These are phyloP conservation scores for Euphorbia tirucalli DNA, from an alignment of 345 rosid genomes.

Conservation along the genomic window DNA sequence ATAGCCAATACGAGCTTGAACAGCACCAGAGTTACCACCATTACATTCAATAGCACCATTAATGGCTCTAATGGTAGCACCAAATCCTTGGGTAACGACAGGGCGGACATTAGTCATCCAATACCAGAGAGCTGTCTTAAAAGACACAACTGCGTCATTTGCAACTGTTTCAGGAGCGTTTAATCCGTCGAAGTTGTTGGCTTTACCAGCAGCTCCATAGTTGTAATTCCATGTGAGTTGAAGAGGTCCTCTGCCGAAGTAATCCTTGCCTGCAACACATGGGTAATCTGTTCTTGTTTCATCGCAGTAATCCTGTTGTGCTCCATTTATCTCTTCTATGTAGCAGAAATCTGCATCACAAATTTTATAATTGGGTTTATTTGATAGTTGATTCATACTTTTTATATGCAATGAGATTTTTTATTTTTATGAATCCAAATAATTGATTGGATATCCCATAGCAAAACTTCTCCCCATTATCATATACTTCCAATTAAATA, in stretches of 20 bases:
- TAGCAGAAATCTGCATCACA: slow-evolving; percentile 48
- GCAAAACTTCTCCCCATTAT: too few species aligned
- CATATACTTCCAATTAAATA: too few species aligned
- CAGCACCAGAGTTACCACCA: slow-evolving; percentile 39
- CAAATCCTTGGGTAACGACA: slow-evolving; percentile 56
- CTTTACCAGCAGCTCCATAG: slow-evolving; percentile 59
- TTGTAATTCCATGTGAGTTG: slow-evolving; percentile 67
- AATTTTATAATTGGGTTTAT: too few species aligned
- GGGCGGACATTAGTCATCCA: slow-evolving; percentile 60
- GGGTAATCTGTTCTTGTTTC: slow-evolving; percentile 41
- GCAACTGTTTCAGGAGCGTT: slow-evolving; percentile 60
- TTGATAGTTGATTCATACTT: too few species aligned
- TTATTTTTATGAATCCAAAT: too few species aligned
- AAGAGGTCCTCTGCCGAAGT: slow-evolving; percentile 64
- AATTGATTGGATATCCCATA: too few species aligned
- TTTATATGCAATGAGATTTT: too few species aligned
- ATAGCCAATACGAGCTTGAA: slow-evolving; percentile 43
- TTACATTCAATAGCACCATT: slow-evolving; percentile 56
- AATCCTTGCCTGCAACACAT: slow-evolving; percentile 49
- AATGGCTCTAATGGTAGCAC: slow-evolving; percentile 62
- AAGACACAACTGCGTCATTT: slow-evolving; percentile 47
- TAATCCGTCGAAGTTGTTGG: slow-evolving; percentile 49
- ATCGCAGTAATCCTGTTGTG: slow-evolving; percentile 45
- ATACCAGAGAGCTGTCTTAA: slow-evolving; percentile 69
- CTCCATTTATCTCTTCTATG: slow-evolving; percentile 53